Percentiles rank a stretch among this genome's conserved stretches.
These are phyloP conservation scores for Sclerotinia borealis DNA, from an alignment of 2,329 filamentous ascomycete genomes.

Conservation along the genomic window DNA sequence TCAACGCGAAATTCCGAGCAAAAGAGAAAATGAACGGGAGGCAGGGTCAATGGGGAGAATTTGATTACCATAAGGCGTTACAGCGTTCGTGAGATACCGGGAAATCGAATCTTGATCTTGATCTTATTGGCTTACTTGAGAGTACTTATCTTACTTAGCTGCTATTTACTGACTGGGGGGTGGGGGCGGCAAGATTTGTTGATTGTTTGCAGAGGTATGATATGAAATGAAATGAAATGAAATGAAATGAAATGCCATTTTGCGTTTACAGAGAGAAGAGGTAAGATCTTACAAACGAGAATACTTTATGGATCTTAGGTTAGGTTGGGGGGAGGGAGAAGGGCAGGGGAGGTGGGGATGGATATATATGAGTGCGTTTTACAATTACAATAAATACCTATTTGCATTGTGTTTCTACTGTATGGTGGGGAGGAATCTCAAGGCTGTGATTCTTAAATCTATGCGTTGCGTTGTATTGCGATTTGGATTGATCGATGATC, in stretches of 20 bases:
- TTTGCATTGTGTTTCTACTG: not conserved
- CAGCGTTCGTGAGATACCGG: not conserved
- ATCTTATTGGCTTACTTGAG: no score
- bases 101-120: no score
- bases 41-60: not conserved
- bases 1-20: not conserved
- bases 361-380: not conserved
- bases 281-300: not conserved
- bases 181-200: no score
- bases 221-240: no score
- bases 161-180: no score
- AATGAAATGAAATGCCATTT: no score
- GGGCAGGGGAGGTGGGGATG: no score
- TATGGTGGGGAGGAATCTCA: not conserved
- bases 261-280: not conserved
- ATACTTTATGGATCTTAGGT: not conserved
- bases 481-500: not conserved
- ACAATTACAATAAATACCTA: not conserved
- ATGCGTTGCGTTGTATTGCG: not conserved
- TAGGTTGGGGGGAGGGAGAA: not conserved
- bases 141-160: no score
- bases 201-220: no score
- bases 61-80: not conserved
- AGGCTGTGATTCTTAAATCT: not conserved
- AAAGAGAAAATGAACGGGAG: not conserved